phyloP scores from a whole-genome alignment of 208 protist species.

The Novymonas esmeraldas region DNA sequence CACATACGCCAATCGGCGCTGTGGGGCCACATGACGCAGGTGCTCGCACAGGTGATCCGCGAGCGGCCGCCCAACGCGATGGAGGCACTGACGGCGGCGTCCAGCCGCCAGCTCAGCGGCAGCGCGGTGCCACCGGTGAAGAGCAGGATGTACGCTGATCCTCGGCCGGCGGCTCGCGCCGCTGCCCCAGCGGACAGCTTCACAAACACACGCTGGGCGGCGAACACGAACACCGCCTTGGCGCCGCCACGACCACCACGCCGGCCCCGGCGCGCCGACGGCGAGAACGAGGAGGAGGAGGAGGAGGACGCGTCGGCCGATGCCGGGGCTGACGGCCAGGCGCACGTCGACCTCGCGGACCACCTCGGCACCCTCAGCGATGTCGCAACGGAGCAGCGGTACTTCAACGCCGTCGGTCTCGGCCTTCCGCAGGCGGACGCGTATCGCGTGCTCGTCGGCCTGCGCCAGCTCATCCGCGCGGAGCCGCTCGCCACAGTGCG shows the following conservation, averaged over 20 bases:
- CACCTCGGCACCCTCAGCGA: conserved; percentile 77
- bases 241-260: conserved; percentile 72
- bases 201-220: conserved; percentile 72
- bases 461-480: conserved; percentile 82
- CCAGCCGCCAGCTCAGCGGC: conserved; percentile 71
- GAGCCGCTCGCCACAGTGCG: conserved; percentile 85
- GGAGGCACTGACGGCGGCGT: conserved; percentile 72
- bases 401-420: conserved; percentile 84
- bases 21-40: conserved; percentile 87
- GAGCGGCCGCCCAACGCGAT: conserved; percentile 72
- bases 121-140: conserved; percentile 63
- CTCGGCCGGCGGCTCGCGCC: conserved; percentile 53
- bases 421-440: conserved; percentile 80
- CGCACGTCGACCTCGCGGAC: conserved; percentile 47
- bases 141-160: conserved; percentile 60
- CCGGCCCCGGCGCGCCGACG: conserved; percentile 61
- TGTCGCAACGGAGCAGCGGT: conserved; percentile 78
- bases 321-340: conserved; percentile 21
- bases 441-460: conserved; percentile 84
- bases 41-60: conserved; percentile 74
- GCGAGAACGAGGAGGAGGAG: conserved; percentile 67
- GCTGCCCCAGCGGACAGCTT: conserved; percentile 66
- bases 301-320: conserved; percentile 19
- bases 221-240: conserved; percentile 69
- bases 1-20: conserved; percentile 72